Base-by-base conservation (phyloP, 2,329 filamentous ascomycete genomes). In the Apiospora aurea region DNA sequence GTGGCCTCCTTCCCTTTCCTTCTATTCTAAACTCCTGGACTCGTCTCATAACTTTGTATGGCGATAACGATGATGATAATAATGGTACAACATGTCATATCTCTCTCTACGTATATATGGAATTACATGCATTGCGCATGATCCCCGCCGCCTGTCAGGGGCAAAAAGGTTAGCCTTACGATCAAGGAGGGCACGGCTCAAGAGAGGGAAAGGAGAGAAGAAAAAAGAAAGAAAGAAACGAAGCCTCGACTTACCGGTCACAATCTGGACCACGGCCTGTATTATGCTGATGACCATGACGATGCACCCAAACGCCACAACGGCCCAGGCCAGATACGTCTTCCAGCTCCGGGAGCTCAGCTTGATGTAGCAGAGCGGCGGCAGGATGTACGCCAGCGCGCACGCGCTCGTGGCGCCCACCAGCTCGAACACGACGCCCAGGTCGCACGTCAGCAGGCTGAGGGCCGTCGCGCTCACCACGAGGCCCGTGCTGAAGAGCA, bases 391-490 rank as follows among this genome's bases (percentile, higher is more conserved):
- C 0, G 96, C 96, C 81, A 99, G 88, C 8, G 94, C 95, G 77
- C 95, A 96, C 3, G 96, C 96, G 80, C 94, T 97, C 47, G 96
- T 99, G 8, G 96, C 95, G 74, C 96, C 96, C 72, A 99, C 96
- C 24, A 99, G 87, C 84, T 99, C 96, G 79, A 99, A 98, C 1
- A 99, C 96, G 64, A 94, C 90, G 70, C 96, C 96, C 4, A 99
- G 87, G 80, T 99, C 96, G 83, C 96, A 98, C 0, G 95, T 98
- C 73, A 97, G 80, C 71, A 99, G 86, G 73, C 93, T 93, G 71
- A 98, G 81, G 8, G 85, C 84, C 89, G 96, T 93, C 70, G 96
- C 93, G 34, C 89, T 86, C 4, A 94, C 85, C n/a, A 98, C 94
- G 38, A 98, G 87, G 5, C 90, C 86, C 0, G 94, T 95, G 75